phyloP scores from a whole-genome alignment of 768 basidiomycete genomes.

The Lactarius akahatsu region DNA sequence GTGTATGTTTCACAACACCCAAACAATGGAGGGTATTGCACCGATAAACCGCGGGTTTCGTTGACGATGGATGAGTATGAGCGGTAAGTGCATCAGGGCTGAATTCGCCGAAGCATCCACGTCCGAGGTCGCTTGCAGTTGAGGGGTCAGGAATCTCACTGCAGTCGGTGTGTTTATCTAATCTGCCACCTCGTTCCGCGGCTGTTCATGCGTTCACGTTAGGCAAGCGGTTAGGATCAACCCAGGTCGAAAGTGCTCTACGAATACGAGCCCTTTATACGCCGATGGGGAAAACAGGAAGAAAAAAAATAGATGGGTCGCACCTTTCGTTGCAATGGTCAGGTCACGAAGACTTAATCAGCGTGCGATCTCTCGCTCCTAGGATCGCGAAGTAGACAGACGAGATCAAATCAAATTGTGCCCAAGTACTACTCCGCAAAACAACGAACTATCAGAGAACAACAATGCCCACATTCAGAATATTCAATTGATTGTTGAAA shows the following conservation, averaged over 20 bases:
- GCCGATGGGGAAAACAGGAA: conserved; percentile 8
- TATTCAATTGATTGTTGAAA: not conserved
- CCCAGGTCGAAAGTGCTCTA: not conserved
- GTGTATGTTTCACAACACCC: not conserved
- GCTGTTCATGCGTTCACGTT: not conserved
- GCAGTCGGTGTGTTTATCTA: not conserved
- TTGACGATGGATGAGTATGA: conserved; percentile 1
- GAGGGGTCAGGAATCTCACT: not conserved
- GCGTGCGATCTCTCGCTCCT: not conserved
- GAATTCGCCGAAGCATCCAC: not conserved
- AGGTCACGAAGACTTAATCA: not conserved
- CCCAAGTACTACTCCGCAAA: not conserved
- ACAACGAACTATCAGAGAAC: not conserved
- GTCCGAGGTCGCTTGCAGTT: conserved; percentile 8
- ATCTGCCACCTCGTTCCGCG: conserved; percentile 14
- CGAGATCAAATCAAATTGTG: not conserved
- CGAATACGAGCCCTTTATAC: not conserved
- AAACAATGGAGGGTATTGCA: not conserved
- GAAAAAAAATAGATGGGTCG: not conserved
- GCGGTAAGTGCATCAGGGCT: not conserved
- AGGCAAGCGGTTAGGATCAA: not conserved
- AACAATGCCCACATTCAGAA: not conserved
- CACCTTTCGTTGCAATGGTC: not conserved
- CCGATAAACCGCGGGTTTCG: conserved; percentile 15
- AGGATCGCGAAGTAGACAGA: not conserved